Conservation (phyloP, 2,329 filamentous ascomycete genomes). For the Colletotrichum tofieldiae region DNA sequence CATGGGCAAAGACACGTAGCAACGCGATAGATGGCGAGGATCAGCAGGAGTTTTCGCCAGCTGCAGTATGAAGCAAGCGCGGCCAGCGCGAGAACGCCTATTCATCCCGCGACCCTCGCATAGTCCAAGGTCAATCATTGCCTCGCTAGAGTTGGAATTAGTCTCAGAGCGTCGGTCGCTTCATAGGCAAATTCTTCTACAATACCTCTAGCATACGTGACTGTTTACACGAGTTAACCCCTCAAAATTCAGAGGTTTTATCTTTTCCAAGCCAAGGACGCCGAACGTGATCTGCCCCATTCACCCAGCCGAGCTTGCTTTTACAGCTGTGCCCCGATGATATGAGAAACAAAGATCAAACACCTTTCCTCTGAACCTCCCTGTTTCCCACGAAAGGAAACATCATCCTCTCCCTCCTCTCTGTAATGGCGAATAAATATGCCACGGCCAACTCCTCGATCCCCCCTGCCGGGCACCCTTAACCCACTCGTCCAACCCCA, state of each 20-base stretch:
- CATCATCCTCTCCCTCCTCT: not conserved
- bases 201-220: too few relatives aligned
- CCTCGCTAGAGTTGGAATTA: not conserved
- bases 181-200: too few relatives aligned
- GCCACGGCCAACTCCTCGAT: not conserved
- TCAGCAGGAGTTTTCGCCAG: not conserved
- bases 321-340: not conserved
- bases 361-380: not conserved
- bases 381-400: not conserved
- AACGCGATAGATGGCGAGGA: not conserved
- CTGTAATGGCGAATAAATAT: not conserved
- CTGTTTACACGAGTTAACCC: too few relatives aligned
- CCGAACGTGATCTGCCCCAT: too few relatives aligned
- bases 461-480: not conserved
- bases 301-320: not conserved
- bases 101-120: not conserved
- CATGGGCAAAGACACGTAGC: not conserved
- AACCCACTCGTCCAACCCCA: constrained; percentile 24
- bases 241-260: too few relatives aligned
- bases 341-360: not conserved
- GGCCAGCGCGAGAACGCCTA: not conserved
- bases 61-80: not conserved
- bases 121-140: not conserved
- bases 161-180: too few relatives aligned
- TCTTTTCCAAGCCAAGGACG: too few relatives aligned